Evolutionary conservation across 495 filamentous ascomycete genomes (phyloP).

Genomic region (Peziza echinospora): DNA sequence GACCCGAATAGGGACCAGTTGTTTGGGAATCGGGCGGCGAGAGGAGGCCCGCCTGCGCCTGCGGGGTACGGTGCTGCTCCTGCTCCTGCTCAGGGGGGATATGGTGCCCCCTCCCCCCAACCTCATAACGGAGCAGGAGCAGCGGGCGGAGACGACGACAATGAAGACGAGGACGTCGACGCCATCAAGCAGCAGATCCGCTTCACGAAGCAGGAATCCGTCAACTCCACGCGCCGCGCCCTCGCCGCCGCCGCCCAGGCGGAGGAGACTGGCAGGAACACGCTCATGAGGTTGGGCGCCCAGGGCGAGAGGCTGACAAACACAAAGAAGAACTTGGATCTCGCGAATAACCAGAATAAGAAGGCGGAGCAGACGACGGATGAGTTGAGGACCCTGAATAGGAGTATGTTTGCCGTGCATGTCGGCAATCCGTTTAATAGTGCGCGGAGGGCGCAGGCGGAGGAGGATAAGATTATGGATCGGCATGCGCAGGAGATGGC

Average conservation of each 20-base stretch:
- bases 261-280: conserved; percentile 47
- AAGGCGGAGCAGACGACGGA: conserved; percentile 52
- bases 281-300: conserved; percentile 43
- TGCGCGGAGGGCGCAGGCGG: conserved; percentile 31
- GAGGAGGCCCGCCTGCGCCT: neutral
- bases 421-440: conserved; percentile 52
- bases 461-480: conserved; percentile 39
- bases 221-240: conserved; percentile 47
- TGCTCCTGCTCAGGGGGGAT: neutral
- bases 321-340: conserved; percentile 52
- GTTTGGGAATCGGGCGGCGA: neutral
- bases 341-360: conserved; percentile 41
- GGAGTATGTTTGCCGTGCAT: conserved; percentile 65
- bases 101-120: neutral
- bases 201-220: conserved; percentile 53
- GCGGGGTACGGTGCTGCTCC: neutral
- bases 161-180: conserved; percentile 45
- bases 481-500: conserved; percentile 46
- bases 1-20: neutral
- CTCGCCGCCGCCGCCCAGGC: conserved; percentile 43
- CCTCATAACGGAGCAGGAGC: neutral
- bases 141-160: conserved; percentile 3
- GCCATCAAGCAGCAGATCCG: conserved; percentile 53
- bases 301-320: conserved; percentile 63
- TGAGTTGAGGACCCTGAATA: conserved; percentile 55